Evolutionary conservation across 345 rosid genomes (phyloP).

Genomic region (Triadica sebifera): DNA sequence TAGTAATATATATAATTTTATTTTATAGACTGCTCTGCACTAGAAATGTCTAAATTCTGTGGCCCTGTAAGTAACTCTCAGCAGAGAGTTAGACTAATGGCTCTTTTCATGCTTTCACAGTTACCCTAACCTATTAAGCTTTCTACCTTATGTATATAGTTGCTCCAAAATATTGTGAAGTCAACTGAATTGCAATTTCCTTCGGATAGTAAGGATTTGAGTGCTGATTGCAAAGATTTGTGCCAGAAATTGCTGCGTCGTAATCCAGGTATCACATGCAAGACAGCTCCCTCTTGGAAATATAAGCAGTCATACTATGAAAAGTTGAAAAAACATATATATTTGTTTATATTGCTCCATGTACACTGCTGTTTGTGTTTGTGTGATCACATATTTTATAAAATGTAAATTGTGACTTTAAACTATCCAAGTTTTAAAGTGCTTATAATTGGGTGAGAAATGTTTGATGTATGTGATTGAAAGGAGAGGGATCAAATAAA

Average conservation of each 20-base stretch:
- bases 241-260: conserved; percentile 85
- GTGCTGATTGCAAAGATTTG: conserved; percentile 72
- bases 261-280: conserved; percentile 68
- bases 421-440: neutral
- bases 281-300: conserved; percentile 15
- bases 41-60: conserved; percentile 1
- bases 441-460: conserved; percentile 3
- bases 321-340: neutral
- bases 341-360: neutral
- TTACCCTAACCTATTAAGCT: conserved; percentile 12
- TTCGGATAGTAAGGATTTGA: conserved; percentile 49
- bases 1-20: neutral
- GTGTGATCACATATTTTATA: neutral
- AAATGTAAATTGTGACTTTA: neutral
- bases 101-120: conserved; percentile 47
- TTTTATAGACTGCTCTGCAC: neutral
- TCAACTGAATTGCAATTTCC: conserved; percentile 84
- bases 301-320: conserved; percentile 7
- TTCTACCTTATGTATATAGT: conserved; percentile 46
- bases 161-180: conserved; percentile 85
- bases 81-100: conserved; percentile 5
- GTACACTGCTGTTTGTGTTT: neutral
- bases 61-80: conserved; percentile 7
- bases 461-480: neutral
- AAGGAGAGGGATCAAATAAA: too few relatives aligned